Evolutionary conservation across 768 basidiomycete genomes (phyloP), one percentile per base, ranked within the genome.

Genomic region (Hydnomerulius pinastri): DNA sequence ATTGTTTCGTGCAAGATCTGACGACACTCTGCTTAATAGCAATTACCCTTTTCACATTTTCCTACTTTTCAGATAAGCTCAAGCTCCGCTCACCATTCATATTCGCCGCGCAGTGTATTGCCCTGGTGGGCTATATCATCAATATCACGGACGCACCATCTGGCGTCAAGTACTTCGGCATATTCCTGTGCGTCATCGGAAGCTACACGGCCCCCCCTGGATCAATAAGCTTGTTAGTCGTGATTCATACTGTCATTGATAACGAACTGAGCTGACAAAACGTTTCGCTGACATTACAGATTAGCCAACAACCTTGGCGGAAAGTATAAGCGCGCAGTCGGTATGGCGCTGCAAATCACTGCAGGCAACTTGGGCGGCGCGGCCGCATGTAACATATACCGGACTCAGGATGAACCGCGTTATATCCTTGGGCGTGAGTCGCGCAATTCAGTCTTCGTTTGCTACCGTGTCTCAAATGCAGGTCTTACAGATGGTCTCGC

Each of bases 131-230:
- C 0, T 87, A 82, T 58, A 48, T 73, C 0, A 85, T 87, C 65
- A 83, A 86, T 58, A 81, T 88, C 43, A 80, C 83, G 1, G 60
- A 75, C 11, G 78, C 67, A 1, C 56, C 77, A 0, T 60, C 62
- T 38, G 81, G 83, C 0, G 80, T 71, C 23, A 87, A 88, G 66
- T 89, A 88, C 63, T 84, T 87, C 54, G 87, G 85, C 1, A 86
- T 81, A 0, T 90, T 84, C 73, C 78, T 88, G 48, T 75, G 77
- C 21, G 84, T 87, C 6, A 72, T 74, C 1, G 87, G 87, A n/a
- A 74, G 75, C 33, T 87, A 84, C 53, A 74, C 81, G 2, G 70
- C 74, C 0, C 75, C 83, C 54, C 84, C 87, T 11, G 84, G 81
- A 9, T 62, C 83, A 1, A 69, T 85, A 11, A 73, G 82, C 18